Conservation (phyloP, 2,329 filamentous ascomycete species). For the Pyricularia grisea region DNA sequence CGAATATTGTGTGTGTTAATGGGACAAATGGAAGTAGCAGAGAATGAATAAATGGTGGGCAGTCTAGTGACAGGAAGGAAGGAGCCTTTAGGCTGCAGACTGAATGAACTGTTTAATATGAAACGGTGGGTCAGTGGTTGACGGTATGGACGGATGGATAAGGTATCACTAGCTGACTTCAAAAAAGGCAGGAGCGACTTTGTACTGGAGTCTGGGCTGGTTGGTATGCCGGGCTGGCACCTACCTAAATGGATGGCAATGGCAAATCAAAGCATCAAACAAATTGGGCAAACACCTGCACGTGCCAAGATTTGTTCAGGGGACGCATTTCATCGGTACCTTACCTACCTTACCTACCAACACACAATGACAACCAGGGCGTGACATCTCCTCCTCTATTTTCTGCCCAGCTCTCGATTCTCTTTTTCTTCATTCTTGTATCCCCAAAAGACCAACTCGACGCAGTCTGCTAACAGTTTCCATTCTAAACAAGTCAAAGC, state of each 20-base stretch:
- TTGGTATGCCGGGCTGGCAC: background rate
- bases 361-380: background rate
- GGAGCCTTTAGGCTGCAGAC: background rate
- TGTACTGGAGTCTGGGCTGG: background rate
- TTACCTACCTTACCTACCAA: background rate
- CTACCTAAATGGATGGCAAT: too few relatives aligned
- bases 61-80: background rate
- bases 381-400: background rate
- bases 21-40: background rate
- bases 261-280: background rate
- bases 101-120: background rate
- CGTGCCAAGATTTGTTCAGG: background rate
- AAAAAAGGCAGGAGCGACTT: background rate
- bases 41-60: background rate
- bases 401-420: background rate
- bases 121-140: background rate
- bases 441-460: background rate
- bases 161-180: background rate
- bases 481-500: background rate
- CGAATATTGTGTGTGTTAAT: background rate
- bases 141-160: too few relatives aligned
- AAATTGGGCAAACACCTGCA: background rate
- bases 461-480: background rate
- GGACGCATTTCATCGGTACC: background rate
- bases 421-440: background rate